These are phyloP conservation scores for Podila clonocystis DNA, from an alignment of 192 early-diverging fungal species.

Conservation along the genomic window DNA sequence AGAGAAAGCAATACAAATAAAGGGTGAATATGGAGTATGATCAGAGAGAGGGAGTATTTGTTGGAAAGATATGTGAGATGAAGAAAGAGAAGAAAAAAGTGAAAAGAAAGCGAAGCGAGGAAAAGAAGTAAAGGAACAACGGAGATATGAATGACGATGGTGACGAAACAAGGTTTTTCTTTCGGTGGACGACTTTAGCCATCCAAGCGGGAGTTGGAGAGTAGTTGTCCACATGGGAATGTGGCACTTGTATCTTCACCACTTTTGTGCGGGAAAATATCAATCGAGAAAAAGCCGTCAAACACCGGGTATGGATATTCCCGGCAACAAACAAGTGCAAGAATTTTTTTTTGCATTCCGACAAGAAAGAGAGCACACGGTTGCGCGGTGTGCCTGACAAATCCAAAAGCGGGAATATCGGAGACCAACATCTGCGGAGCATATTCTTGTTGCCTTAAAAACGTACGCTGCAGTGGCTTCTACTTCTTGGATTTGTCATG, in stretches of 20 bases:
- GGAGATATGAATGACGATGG: neutral
- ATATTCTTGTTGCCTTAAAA: no score
- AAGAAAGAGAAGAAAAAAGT: neutral
- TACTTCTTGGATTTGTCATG: no score
- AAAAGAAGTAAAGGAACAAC: slow-evolving; percentile 8
- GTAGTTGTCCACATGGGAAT: no score
- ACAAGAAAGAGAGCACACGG: neutral
- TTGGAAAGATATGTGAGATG: neutral
- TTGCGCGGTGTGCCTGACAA: neutral
- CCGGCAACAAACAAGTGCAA: neutral
- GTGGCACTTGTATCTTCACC: neutral
- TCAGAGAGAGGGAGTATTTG: neutral
- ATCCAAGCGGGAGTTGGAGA: neutral
- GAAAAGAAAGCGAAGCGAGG: no score
- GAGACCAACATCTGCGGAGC: no score
- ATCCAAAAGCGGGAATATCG: neutral
- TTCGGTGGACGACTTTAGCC: neutral
- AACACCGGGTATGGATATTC: slow-evolving; percentile 5
- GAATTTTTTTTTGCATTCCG: neutral
- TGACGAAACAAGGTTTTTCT: neutral
- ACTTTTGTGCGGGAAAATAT: neutral
- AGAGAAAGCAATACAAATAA: neutral
- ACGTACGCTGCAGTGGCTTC: no score
- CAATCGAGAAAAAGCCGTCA: neutral
- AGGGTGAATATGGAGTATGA: neutral